Base-by-base conservation (phyloP, 148 eudicot genomes). In the Mesembryanthemum crystallinum region DNA sequence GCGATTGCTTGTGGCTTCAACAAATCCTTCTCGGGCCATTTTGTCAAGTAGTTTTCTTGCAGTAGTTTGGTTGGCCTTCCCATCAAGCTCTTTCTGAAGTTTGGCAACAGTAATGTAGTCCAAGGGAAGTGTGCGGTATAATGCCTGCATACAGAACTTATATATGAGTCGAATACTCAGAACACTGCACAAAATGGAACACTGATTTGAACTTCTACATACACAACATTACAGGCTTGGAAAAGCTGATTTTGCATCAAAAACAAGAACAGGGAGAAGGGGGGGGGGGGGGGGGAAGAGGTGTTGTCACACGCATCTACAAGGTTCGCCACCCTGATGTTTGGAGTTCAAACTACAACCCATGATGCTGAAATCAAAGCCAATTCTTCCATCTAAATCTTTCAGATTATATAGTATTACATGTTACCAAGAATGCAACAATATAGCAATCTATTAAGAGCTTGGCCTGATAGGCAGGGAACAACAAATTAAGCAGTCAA, bases 71-170 rank as follows among this genome's bases (percentile, higher is more conserved):
- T 74, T 92, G 68, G 89, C 88, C 83, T 92, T 83, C 52, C 92
- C 97, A 11, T 89, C 91, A 37, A 95, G 96, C 82, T 89, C 87
- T 77, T 71, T 86, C 55, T 92, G 92, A 83, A 95, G 98, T 79
- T 92, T 95, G 66, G 91, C 52, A 58, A 87, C 82, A 13, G 91
- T 76, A 29, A 95, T 75, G 66, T 92, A 92, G 30, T 90, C 86
- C 96, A 95, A 78, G 15, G 94, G 92, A 74, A 95, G 98, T 82
- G 96, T 88, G 79, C 87, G 88, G 77, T 87, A 95, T 71, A 95
- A 75, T 71, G 98, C 98, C 98, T 95, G 92, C 82, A 87, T 71
- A 64, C 62, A 73, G 51, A 58, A 45, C 24, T 33, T 17, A 15
- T 52, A 14, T 45, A 15, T 4, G n/a, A 52, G n/a, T 52, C 6